Base-by-base conservation (phyloP, 768 basidiomycete genomes). In the Boletus reticulatus region DNA sequence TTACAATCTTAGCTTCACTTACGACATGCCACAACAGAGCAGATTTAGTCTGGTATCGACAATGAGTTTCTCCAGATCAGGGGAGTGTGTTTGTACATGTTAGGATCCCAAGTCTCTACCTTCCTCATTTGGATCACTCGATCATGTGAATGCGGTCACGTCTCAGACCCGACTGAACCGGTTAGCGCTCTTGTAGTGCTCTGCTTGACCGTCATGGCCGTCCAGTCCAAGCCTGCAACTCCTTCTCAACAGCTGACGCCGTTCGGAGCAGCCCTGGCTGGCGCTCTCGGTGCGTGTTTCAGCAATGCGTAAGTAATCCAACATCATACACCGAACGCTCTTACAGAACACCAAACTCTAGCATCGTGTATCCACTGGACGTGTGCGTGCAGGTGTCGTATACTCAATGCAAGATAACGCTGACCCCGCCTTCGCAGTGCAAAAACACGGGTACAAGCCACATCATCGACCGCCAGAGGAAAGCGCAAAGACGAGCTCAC, bases 401-500 rank as follows among this genome's bases (percentile, higher is more conserved):
- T 13, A 36, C 34, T 14, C 6, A 14, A 36, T 36, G 14, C 34
- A 5, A 36, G 13, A 11, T 4, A 36, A 47, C 7, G 37, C 39
- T 64, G 43, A 55, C 37, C 31, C 58, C 38, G 67, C 47, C 29
- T 50, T 13, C 19, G 32, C 67, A 97, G 94, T 10, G 88, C 92
- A 54, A 98, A 98, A 73, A 98, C 96, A 3, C 85, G 91, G 42
- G 93, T 99, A 58, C 97, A 99, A 69, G 95, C 92, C 29, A 75
- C 84, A 16, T 80, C 85, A 6, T 64, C 73, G 16, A 80, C 80
- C 34, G 76, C 78, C 49, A 82, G 82, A 67, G 78, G 75, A 38
- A 82, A 78, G 65, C 79, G 76, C 58, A 78, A 78, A 43, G 75
- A 77, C 43, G 72, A 74, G 44, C 68, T 74, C 49, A 83, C 84